Base-by-base conservation (phyloP, 2,329 filamentous ascomycete species). In the Tolypocladium album region DNA sequence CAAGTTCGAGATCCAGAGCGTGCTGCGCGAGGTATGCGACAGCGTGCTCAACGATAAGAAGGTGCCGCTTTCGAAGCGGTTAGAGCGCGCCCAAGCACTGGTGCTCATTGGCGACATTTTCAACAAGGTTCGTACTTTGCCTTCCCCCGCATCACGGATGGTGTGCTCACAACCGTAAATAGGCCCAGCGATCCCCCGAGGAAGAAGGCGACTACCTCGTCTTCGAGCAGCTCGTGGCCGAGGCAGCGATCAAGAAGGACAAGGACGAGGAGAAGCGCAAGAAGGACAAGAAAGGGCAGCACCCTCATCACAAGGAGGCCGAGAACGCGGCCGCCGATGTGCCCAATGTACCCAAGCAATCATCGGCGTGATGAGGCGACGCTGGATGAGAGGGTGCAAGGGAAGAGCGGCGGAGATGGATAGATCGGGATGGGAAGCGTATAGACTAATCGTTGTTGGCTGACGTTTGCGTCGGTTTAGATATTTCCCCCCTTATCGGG, bases 171-270 rank as follows among this genome's bases (percentile, higher is more conserved):
- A 9, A 3, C 8, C 13, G 6, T 4, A 15, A 6, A 24, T 40
- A 97, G 92, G 90, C 93, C 47, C 83, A 89, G 73, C 87, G 94
- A 63, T 88, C 93, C 59, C 88, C 93, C 50, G 94, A 99, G 65
- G 94, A 99, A 78, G 94, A 99, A 75, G 93, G 94, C 64, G 94
- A 97, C 69, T 97, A 96, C 76, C 95, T 99, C 85, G 92, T 93
- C 20, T 99, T 99, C 67, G 94, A 99, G 74, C 92, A 97, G 75
- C 86, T 99, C 60, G 96, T 99, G 74, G 92, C 94, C 57, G 94
- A 99, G 72, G 93, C 93, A 5, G 92, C 92, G 60, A 88, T 92
- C 59, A 97, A 97, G 83, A 96, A 97, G 76, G 91, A 94, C 69
- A 87, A 91, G 72, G 88, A 93, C 69, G 85, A 89, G 60, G 88